phyloP scores from a whole-genome alignment of 2,329 filamentous ascomycete species.

The Aspergillus pseudoterreus region DNA sequence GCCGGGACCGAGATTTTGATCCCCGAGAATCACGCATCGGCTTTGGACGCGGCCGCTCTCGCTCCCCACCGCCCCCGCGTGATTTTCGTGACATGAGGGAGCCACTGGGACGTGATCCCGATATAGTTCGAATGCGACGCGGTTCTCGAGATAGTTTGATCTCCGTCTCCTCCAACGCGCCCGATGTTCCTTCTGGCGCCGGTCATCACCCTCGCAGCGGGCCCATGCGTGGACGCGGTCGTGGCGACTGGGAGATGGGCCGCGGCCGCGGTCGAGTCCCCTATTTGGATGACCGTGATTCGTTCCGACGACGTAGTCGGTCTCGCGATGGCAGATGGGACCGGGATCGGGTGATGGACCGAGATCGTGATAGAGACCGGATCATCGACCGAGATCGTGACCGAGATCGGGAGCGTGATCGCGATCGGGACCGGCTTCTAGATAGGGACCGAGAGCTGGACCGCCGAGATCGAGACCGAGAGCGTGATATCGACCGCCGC shows the following conservation, averaged over 20 bases:
- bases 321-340: slow-evolving; percentile 44
- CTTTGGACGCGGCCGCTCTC: slow-evolving; percentile 44
- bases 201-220: slow-evolving; percentile 34
- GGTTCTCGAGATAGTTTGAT: slow-evolving; percentile 43
- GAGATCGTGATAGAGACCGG: slow-evolving; percentile 28
- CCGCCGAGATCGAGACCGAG: slow-evolving; percentile 23
- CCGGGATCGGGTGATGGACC: slow-evolving; percentile 30
- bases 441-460: slow-evolving; percentile 27
- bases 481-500: not conserved
- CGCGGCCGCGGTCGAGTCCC: slow-evolving; percentile 40
- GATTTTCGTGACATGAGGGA: slow-evolving; percentile 41
- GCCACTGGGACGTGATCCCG: slow-evolving; percentile 32
- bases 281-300: slow-evolving; percentile 40
- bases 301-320: slow-evolving; percentile 41
- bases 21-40: slow-evolving; percentile 41
- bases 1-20: slow-evolving; percentile 47
- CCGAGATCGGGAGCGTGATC: slow-evolving; percentile 33
- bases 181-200: slow-evolving; percentile 34
- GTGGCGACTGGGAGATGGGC: slow-evolving; percentile 43
- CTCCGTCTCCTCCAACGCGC: slow-evolving; percentile 32
- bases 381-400: slow-evolving; percentile 22
- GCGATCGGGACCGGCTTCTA: slow-evolving; percentile 36
- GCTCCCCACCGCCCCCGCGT: slow-evolving; percentile 37
- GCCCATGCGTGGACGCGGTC: slow-evolving; percentile 39
- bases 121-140: slow-evolving; percentile 39